These are phyloP conservation scores for Euphorbia peplus DNA, from an alignment of 345 rosid species.

Conservation along the genomic window DNA sequence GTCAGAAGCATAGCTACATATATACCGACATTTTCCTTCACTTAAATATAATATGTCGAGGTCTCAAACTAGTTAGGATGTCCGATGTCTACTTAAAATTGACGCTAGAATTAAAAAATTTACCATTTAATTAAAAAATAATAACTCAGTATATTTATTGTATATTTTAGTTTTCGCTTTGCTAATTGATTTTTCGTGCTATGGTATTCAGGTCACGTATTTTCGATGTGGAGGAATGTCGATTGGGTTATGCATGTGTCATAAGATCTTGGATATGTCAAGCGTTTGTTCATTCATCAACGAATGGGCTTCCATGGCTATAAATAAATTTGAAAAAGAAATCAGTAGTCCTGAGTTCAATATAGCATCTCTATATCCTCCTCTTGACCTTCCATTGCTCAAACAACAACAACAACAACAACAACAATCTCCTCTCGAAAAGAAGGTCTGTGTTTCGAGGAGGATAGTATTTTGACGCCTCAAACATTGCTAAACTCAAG, in stretches of 20 bases:
- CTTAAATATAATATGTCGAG: too few relatives aligned
- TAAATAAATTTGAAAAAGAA: neutral
- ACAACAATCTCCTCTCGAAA: neutral
- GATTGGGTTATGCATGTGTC: neutral
- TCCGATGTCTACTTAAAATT: too few relatives aligned
- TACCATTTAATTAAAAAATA: too few relatives aligned
- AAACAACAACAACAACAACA: too few relatives aligned
- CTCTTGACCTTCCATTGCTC: neutral
- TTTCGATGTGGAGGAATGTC: neutral
- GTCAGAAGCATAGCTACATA: too few relatives aligned
- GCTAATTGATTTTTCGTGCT: too few relatives aligned
- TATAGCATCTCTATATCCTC: constrained; percentile 6
- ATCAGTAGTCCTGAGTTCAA: neutral
- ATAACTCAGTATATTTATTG: too few relatives aligned
- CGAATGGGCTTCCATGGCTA: neutral
- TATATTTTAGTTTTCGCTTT: too few relatives aligned
- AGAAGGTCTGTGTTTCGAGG: neutral
- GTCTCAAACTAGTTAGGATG: too few relatives aligned
- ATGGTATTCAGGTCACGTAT: neutral
- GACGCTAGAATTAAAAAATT: too few relatives aligned
- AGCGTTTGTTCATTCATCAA: neutral
- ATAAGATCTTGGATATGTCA: neutral
- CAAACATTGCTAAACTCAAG: neutral
- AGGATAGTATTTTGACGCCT: constrained; percentile 19
- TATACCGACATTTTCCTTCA: too few relatives aligned